Evolutionary conservation across 495 filamentous ascomycete species (phyloP).

Genomic region (Trichoderma gamsii): DNA sequence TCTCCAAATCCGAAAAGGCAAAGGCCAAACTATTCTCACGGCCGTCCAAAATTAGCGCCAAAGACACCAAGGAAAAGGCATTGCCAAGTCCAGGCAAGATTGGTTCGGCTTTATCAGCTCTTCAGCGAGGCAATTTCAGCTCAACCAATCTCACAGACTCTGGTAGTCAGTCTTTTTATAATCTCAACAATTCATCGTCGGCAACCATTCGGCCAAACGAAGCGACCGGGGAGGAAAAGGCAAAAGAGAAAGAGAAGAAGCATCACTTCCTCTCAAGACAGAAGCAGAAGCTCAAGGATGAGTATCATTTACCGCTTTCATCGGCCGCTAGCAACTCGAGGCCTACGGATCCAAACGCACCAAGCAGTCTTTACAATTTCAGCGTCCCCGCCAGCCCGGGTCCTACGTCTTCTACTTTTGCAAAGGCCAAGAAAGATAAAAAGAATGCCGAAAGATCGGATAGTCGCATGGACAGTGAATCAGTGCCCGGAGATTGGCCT

Average conservation of each 20-base stretch:
- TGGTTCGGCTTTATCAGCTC: conserved; percentile 50
- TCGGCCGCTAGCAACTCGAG: conserved; percentile 87
- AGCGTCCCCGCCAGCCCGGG: conserved; percentile 62
- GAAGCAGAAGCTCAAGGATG: conserved; percentile 79
- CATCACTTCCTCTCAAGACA: conserved; percentile 85
- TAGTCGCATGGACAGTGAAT: conserved; percentile 28
- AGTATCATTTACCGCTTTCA: conserved; percentile 75
- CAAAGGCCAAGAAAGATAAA: conserved; percentile 69
- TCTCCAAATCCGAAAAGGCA: conserved; percentile 63
- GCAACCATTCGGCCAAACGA: conserved; percentile 61
- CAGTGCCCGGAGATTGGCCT: conserved; percentile 45
- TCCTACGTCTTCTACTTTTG: conserved; percentile 63
- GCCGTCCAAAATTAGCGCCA: conserved; percentile 74
- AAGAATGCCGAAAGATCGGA: conserved; percentile 75
- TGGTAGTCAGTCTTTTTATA: conserved; percentile 69
- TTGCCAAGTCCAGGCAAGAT: conserved; percentile 81
- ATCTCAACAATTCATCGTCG: conserved; percentile 72
- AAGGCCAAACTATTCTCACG: conserved; percentile 91
- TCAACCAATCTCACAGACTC: conserved; percentile 71
- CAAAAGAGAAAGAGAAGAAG: conserved; percentile 60
- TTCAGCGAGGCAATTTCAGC: conserved; percentile 66
- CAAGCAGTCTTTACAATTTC: conserved; percentile 73
- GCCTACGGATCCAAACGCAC: conserved; percentile 76
- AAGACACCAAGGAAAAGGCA: conserved; percentile 62
- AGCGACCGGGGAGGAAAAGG: conserved; percentile 28